Conservation (phyloP, 2,329 filamentous ascomycete genomes). For the Monilinia polystroma region DNA sequence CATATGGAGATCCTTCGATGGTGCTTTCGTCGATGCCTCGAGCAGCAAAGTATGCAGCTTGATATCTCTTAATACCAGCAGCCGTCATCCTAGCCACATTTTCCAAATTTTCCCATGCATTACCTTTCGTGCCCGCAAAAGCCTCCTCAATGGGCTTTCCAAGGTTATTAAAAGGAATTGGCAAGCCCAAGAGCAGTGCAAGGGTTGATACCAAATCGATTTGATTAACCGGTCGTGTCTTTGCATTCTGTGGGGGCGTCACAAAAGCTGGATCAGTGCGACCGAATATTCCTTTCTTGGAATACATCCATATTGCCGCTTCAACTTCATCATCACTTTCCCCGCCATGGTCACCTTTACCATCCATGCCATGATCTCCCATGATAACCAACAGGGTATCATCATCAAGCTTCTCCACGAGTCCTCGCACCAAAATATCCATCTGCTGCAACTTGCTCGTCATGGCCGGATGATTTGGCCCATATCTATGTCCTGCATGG, state of each 20-base stretch:
- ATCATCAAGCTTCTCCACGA: constrained; percentile 74
- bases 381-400: constrained; percentile 88
- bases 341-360: constrained; percentile 95
- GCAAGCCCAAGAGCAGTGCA: constrained; percentile 81
- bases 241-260: constrained; percentile 67
- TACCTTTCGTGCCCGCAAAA: constrained; percentile 69
- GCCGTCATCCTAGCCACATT: constrained; percentile 73
- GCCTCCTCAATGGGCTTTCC: constrained; percentile 92
- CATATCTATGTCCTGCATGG: constrained; percentile 94
- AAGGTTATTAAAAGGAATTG: constrained; percentile 94
- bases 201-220: constrained; percentile 95
- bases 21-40: constrained; percentile 64
- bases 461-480: constrained; percentile 91
- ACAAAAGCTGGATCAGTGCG: constrained; percentile 61
- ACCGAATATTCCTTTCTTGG: constrained; percentile 81
- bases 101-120: constrained; percentile 74
- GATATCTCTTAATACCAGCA: constrained; percentile 86
- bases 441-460: constrained; percentile 86
- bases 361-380: constrained; percentile 99
- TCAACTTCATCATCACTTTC: constrained; percentile 96
- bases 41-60: constrained; percentile 74
- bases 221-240: constrained; percentile 73
- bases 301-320: constrained; percentile 98
- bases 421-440: constrained; percentile 72
- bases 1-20: constrained; percentile 53